Conservation (phyloP, 2,329 filamentous ascomycete genomes). For the Byssothecium circinans region DNA sequence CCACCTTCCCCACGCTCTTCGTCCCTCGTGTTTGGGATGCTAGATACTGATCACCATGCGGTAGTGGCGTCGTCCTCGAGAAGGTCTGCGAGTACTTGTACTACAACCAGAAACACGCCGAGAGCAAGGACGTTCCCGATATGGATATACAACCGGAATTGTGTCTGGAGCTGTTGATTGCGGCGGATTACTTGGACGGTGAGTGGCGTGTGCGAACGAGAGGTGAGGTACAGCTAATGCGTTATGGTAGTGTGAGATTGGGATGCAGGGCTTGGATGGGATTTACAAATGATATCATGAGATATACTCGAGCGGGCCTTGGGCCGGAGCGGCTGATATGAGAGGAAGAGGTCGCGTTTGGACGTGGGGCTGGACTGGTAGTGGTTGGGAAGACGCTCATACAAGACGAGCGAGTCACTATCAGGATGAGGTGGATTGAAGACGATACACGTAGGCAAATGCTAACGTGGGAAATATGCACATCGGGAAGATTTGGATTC, state of each 20-base stretch:
- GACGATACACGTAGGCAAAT: no score
- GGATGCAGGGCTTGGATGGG: neutral
- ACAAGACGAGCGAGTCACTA: no score
- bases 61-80: slow-evolving; percentile 72
- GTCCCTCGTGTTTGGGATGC: neutral
- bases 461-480: no score
- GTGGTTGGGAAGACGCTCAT: no score
- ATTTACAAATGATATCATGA: no score
- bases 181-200: slow-evolving; percentile 69
- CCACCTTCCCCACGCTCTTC: neutral
- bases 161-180: slow-evolving; percentile 75
- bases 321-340: no score
- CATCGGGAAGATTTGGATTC: no score
- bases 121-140: slow-evolving; percentile 73
- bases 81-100: slow-evolving; percentile 83
- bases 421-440: no score
- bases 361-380: no score
- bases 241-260: neutral
- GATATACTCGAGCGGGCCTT: no score
- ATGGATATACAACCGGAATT: slow-evolving; percentile 80
- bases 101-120: slow-evolving; percentile 74
- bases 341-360: no score
- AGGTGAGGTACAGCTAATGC: neutral
- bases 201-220: neutral
- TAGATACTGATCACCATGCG: neutral